A percentile compares a stretch with the other conserved stretches of the same genome.
Evolutionary conservation across 345 rosid species (phyloP).

Genomic region (Boechera stricta): DNA sequence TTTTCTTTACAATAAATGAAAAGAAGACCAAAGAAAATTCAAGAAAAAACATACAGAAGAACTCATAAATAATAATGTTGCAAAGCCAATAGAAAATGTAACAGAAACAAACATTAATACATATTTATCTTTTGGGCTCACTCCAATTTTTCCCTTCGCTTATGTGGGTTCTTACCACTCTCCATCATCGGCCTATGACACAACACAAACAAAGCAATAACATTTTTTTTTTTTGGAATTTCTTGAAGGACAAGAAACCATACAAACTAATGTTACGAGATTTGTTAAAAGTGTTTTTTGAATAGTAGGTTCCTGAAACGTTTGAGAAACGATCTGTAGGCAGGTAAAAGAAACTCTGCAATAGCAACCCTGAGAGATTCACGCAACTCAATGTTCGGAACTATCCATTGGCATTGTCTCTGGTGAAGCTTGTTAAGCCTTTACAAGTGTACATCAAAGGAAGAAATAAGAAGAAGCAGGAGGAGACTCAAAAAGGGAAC

Average conservation of each 20-base stretch:
- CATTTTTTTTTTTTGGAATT: background rate
- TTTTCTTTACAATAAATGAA: no score
- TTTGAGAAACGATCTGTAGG: conserved; percentile 78
- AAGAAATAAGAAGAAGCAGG: no score
- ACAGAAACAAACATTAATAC: conserved; percentile 1
- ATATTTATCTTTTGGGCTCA: conserved; percentile 61
- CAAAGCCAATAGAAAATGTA: conserved; percentile 11
- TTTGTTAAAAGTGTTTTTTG: background rate
- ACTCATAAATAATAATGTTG: background rate
- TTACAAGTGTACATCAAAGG: no score
- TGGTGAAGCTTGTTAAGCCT: conserved; percentile 45
- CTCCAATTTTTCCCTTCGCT: conserved; percentile 78
- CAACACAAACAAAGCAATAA: background rate
- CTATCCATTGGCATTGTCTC: conserved; percentile 92
- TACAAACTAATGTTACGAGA: background rate
- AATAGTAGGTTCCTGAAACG: conserved; percentile 47
- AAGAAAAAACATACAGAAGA: no score
- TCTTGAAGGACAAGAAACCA: conserved; percentile 7
- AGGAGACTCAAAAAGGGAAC: no score
- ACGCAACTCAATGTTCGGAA: conserved; percentile 87
- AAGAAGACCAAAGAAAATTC: no score
- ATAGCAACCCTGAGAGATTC: conserved; percentile 91
- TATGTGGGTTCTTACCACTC: conserved; percentile 69
- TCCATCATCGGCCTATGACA: conserved; percentile 77
- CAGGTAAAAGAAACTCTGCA: conserved; percentile 89